These are phyloP conservation scores for Aspergillus tanneri DNA, from an alignment of 2,329 filamentous ascomycete species.

Conservation along the genomic window DNA sequence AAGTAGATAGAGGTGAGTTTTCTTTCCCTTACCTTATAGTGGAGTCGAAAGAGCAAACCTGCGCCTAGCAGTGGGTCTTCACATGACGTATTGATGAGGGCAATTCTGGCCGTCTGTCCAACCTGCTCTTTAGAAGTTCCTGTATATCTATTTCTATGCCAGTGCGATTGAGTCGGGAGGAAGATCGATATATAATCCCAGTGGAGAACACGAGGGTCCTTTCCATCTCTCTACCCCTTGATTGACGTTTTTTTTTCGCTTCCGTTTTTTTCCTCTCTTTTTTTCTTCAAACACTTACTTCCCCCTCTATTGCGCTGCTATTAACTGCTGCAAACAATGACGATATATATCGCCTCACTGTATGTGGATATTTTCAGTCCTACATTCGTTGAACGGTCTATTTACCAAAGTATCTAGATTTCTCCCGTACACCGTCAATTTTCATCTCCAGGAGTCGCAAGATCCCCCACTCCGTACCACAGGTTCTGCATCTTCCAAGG, in stretches of 20 bases:
- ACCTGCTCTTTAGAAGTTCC: background rate
- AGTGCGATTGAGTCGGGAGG: background rate
- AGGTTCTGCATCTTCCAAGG: conserved; percentile 27
- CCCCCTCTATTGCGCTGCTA: too few relatives aligned
- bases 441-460: conserved; percentile 58
- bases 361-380: too few relatives aligned
- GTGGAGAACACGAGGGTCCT: too few relatives aligned
- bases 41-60: background rate
- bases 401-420: too few relatives aligned
- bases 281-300: conserved; percentile 10
- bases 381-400: too few relatives aligned
- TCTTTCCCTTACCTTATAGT: too few relatives aligned
- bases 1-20: too few relatives aligned
- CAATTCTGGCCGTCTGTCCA: background rate
- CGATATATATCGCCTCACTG: conserved; percentile 61
- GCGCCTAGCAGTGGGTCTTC: conserved; percentile 16
- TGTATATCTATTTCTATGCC: background rate
- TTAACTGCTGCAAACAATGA: conserved; percentile 48
- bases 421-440: conserved; percentile 88
- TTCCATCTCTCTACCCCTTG: too few relatives aligned
- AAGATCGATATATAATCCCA: too few relatives aligned
- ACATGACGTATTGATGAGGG: conserved; percentile 38
- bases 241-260: conserved; percentile 6
- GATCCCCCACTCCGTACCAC: conserved; percentile 45
- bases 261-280: conserved; percentile 3